phyloP scores from a whole-genome alignment of 2,329 filamentous ascomycete species.

The Aspergillus arachidicola region DNA sequence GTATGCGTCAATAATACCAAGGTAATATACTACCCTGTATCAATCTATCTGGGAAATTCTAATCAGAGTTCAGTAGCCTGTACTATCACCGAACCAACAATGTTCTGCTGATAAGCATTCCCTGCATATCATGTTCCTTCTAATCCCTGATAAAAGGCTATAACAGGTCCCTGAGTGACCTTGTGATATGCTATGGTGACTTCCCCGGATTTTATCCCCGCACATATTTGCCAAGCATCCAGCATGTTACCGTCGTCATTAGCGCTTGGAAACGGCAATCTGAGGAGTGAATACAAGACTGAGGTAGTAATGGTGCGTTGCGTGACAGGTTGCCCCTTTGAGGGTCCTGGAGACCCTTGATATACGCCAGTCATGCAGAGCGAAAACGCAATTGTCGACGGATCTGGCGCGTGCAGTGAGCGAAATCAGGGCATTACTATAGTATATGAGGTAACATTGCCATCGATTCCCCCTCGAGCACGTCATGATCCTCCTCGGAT shows the following conservation, averaged over 20 bases:
- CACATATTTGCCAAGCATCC: slow-evolving; percentile 14
- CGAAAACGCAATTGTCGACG: slow-evolving; percentile 7
- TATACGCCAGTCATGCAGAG: background rate
- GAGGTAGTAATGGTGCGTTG: background rate
- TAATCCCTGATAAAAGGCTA: background rate
- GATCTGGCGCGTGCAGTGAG: slow-evolving; percentile 6
- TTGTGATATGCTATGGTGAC: slow-evolving; percentile 4
- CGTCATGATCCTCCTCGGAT: slow-evolving; percentile 13
- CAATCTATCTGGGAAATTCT: background rate
- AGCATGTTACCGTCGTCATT: slow-evolving; percentile 7
- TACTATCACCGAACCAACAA: slow-evolving; percentile 1
- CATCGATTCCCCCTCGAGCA: slow-evolving; percentile 13
- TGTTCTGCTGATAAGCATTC: slow-evolving; percentile 12
- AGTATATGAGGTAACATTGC: slow-evolving; percentile 3
- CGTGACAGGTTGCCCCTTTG: background rate
- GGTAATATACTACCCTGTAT: slow-evolving; percentile 2
- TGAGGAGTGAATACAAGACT: background rate
- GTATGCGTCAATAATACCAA: background rate
- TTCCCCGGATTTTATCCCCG: slow-evolving; percentile 11
- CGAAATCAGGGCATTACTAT: slow-evolving; percentile 11
- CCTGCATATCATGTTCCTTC: slow-evolving; percentile 4
- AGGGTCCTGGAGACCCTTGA: background rate
- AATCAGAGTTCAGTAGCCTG: background rate
- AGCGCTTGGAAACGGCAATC: background rate
- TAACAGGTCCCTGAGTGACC: background rate